Percentiles rank a stretch among this genome's conserved stretches.
phyloP scores from a whole-genome alignment of 345 rosid genomes.

The Eucalyptus virginea region DNA sequence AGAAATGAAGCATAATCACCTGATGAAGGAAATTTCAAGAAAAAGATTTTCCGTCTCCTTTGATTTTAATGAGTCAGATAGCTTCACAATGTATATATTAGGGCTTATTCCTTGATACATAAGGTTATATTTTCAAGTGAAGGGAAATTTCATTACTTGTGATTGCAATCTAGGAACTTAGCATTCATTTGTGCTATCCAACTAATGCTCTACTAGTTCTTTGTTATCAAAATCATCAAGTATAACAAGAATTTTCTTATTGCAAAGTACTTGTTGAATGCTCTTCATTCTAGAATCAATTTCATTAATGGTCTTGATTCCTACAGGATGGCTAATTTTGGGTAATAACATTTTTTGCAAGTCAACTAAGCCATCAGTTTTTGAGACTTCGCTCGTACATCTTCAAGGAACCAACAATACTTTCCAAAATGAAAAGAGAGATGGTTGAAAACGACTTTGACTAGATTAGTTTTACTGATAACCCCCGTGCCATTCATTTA shows the following conservation, averaged over 20 bases:
- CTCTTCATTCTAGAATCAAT: neutral
- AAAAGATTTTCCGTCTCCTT: neutral
- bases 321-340: neutral
- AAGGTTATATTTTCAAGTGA: neutral
- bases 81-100: neutral
- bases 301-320: neutral
- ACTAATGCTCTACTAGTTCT: neutral
- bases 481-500: neutral
- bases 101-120: neutral
- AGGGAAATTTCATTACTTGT: neutral
- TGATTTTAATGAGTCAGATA: constrained; percentile 30
- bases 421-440: neutral
- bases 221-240: neutral
- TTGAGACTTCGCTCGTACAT: neutral
- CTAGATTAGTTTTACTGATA: neutral
- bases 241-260: neutral
- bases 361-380: neutral
- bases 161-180: neutral
- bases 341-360: neutral
- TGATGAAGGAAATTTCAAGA: neutral
- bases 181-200: neutral
- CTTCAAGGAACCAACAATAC: neutral
- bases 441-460: neutral
- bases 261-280: neutral
- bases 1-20: constrained; percentile 30